Conservation (phyloP, 495 filamentous ascomycete genomes). For the Amorphotheca resinae region DNA sequence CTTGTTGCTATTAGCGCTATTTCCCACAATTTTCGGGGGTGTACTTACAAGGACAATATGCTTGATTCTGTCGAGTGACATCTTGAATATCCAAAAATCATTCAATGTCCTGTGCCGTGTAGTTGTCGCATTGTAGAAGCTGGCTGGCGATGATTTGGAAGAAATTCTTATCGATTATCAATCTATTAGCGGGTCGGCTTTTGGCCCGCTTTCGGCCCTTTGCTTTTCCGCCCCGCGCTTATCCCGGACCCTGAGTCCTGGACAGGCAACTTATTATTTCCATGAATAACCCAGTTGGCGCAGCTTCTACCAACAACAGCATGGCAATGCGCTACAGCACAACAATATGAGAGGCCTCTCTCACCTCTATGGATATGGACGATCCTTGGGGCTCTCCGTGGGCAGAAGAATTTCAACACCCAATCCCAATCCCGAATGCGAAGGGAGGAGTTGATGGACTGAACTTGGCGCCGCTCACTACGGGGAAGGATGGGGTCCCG, state of each 20-base stretch:
- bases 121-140: conserved; percentile 11
- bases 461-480: conserved; percentile 1
- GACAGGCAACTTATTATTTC: not conserved
- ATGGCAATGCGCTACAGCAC: conserved; percentile 1
- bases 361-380: conserved; percentile 32
- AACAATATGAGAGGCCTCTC: conserved; percentile 18
- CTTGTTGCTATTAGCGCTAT: conserved; percentile 25
- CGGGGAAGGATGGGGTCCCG: conserved; percentile 6
- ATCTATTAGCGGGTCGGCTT: too few species aligned
- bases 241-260: not conserved
- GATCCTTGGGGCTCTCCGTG: conserved; percentile 46
- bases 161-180: conserved; percentile 21
- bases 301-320: not conserved
- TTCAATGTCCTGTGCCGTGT: conserved; percentile 2
- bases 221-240: not conserved
- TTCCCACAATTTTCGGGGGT: not conserved
- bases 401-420: conserved; percentile 24
- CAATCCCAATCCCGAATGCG: not conserved
- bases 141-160: conserved; percentile 1
- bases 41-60: conserved; percentile 45
- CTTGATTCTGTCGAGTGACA: conserved; percentile 47
- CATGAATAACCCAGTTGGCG: not conserved
- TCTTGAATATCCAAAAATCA: conserved; percentile 18
- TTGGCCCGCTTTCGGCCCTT: not conserved
- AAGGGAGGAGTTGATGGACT: not conserved